phyloP scores from a whole-genome alignment of 129 eudicot genomes.

The Ambrosia trifida region DNA sequence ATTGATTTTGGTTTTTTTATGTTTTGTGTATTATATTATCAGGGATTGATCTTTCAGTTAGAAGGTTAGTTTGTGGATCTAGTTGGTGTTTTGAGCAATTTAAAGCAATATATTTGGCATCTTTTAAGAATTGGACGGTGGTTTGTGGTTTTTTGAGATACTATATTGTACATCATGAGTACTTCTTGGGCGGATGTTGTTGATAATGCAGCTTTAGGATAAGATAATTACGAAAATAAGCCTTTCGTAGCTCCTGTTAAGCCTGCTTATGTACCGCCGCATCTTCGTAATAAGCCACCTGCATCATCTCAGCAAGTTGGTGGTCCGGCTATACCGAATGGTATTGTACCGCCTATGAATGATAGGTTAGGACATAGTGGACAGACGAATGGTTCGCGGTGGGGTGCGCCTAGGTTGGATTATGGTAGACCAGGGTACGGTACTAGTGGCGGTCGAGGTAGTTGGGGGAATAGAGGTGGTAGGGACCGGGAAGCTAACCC shows the following conservation, averaged over 20 bases:
- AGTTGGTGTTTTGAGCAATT: conserved; percentile 20
- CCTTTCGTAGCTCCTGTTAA: conserved; percentile 40
- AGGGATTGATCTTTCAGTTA: conserved; percentile 27
- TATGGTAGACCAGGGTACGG: conserved; percentile 41
- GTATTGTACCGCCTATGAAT: conserved; percentile 43
- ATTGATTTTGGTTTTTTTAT: neutral
- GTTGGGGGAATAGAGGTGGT: conserved; percentile 69
- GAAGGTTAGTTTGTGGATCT: conserved; percentile 11
- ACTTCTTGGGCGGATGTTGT: conserved; percentile 91
- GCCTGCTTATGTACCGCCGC: conserved; percentile 85
- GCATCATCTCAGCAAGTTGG: conserved; percentile 39
- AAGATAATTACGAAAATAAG: conserved; percentile 38
- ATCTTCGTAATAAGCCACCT: conserved; percentile 69
- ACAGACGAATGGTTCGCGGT: conserved; percentile 51
- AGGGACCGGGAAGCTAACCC: conserved; percentile 81
- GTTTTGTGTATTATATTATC: neutral
- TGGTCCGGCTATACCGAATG: conserved; percentile 34
- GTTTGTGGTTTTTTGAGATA: neutral
- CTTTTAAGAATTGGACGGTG: conserved; percentile 14
- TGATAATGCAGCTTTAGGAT: conserved; percentile 59
- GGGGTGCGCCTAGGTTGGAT: conserved; percentile 60
- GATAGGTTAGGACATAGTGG: conserved; percentile 49
- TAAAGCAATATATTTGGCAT: neutral
- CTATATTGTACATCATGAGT: conserved; percentile 40
- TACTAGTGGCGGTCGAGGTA: conserved; percentile 54